A percentile compares a stretch with the other conserved stretches of the same genome.
Evolutionary conservation across 2,329 filamentous ascomycete genomes (phyloP).

Genomic region (Lomentospora prolificans): DNA sequence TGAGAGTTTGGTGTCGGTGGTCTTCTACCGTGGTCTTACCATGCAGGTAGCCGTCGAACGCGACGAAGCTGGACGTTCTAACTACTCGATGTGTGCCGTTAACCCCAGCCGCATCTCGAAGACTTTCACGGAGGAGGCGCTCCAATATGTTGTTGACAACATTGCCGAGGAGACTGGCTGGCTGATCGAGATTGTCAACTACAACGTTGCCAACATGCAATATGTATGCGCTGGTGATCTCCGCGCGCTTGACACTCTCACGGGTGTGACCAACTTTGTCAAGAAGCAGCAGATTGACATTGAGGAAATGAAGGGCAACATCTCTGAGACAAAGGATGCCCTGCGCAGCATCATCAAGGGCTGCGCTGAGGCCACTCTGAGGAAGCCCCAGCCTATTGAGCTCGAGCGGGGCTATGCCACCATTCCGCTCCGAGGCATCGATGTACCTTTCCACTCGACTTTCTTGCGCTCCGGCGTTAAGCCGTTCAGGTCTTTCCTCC

Average conservation of each 20-base stretch:
- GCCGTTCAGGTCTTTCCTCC: conserved; percentile 93
- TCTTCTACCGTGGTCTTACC: conserved; percentile 96
- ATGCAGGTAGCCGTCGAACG: conserved; percentile 99
- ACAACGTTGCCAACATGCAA: conserved; percentile 70
- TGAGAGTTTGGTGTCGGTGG: conserved; percentile 92
- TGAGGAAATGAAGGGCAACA: conserved; percentile 76
- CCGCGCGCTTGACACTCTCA: conserved; percentile 60
- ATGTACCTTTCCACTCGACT: conserved; percentile 98
- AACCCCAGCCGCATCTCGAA: conserved; percentile 97
- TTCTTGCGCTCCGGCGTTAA: conserved; percentile 97
- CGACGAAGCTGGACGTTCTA: conserved; percentile 83
- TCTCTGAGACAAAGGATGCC: conserved; percentile 86
- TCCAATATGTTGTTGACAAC: conserved; percentile 94
- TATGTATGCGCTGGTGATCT: conserved; percentile 65
- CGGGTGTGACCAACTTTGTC: conserved; percentile 84
- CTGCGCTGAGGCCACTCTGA: conserved; percentile 75
- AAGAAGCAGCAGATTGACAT: conserved; percentile 98
- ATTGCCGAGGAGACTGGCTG: conserved; percentile 89
- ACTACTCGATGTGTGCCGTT: conserved; percentile 99
- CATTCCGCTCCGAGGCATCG: conserved; percentile 92
- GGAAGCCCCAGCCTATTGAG: conserved; percentile 80
- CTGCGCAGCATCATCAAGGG: conserved; percentile 84
- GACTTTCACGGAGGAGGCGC: conserved; percentile 95
- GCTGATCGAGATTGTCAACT: conserved; percentile 98
- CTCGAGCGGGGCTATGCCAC: conserved; percentile 94